phyloP scores from a whole-genome alignment of 2,329 filamentous ascomycete species.

The Xylaria sp. region DNA sequence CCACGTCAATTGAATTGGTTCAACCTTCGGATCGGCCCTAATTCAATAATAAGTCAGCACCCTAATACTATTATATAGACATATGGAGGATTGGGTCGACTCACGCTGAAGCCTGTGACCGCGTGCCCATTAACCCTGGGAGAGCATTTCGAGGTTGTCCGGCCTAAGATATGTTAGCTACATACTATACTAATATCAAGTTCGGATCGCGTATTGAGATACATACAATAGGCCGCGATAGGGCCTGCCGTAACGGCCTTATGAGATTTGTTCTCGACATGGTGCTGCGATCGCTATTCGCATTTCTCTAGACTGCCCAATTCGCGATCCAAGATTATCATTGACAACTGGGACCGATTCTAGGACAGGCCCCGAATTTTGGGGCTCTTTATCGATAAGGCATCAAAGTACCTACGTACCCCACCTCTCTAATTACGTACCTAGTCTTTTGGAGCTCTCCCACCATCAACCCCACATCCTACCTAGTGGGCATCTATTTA shows the following conservation, averaged over 20 bases:
- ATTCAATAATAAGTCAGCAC: slow-evolving; percentile 29
- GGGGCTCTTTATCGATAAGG: slow-evolving; percentile 45
- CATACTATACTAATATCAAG: not conserved
- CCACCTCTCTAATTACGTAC: not conserved
- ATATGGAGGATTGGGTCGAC: slow-evolving; percentile 12
- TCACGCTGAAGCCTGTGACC: slow-evolving; percentile 47
- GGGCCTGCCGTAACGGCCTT: slow-evolving; percentile 48
- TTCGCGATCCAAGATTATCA: slow-evolving; percentile 40
- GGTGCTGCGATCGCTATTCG: slow-evolving; percentile 41
- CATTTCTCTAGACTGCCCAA: slow-evolving; percentile 35
- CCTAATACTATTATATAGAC: not conserved
- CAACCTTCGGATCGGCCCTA: slow-evolving; percentile 32
- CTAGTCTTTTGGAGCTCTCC: slow-evolving; percentile 19
- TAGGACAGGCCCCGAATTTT: slow-evolving; percentile 43
- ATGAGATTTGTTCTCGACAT: slow-evolving; percentile 49
- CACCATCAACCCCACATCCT: slow-evolving; percentile 38
- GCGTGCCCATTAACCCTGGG: slow-evolving; percentile 39
- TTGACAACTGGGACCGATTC: slow-evolving; percentile 19
- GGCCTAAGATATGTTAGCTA: slow-evolving; percentile 43
- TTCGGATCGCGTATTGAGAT: not conserved
- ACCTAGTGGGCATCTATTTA: not conserved
- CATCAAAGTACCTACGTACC: slow-evolving; percentile 19
- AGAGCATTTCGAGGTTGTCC: slow-evolving; percentile 46
- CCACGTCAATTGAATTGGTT: slow-evolving; percentile 42
- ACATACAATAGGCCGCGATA: slow-evolving; percentile 49